phyloP scores from a whole-genome alignment of 306 rosid genomes.

The Morella rubra region DNA sequence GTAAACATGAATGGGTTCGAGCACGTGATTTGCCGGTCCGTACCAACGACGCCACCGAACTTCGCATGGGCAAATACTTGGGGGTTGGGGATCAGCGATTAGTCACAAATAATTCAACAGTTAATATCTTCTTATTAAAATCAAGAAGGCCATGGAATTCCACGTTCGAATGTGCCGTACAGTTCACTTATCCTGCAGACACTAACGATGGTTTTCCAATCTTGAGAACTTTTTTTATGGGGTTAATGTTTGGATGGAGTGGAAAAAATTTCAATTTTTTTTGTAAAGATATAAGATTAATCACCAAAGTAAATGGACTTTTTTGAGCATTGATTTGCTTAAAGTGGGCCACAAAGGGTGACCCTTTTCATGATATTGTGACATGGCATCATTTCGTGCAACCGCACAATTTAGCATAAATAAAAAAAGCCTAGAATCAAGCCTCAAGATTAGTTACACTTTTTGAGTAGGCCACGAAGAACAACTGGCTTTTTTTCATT shows the following conservation, averaged over 20 bases:
- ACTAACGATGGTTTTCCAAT: not conserved
- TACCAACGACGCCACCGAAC: not conserved
- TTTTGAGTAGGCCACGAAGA: too few species aligned
- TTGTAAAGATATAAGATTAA: too few species aligned
- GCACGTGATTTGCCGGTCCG: not conserved
- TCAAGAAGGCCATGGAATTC: not conserved
- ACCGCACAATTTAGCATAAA: not conserved
- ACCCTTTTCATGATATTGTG: not conserved
- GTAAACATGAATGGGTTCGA: not conserved
- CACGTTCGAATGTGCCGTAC: conserved; percentile 22
- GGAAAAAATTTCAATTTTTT: too few species aligned
- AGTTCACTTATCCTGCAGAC: not conserved
- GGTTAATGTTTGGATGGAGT: too few species aligned
- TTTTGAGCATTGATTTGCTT: conserved; percentile 3
- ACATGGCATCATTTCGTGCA: conserved; percentile 17
- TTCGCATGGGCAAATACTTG: not conserved
- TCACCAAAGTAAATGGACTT: not conserved
- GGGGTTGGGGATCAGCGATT: not conserved
- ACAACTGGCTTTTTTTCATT: too few species aligned
- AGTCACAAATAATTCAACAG: not conserved
- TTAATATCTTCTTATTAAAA: not conserved
- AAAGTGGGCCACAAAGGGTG: not conserved
- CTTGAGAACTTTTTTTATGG: not conserved
- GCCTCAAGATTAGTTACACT: conserved; percentile 7
- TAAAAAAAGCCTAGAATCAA: conserved; percentile 14